Evolutionary conservation across 2,329 filamentous ascomycete species (phyloP).

Genomic region (Fusarium heterosporum): DNA sequence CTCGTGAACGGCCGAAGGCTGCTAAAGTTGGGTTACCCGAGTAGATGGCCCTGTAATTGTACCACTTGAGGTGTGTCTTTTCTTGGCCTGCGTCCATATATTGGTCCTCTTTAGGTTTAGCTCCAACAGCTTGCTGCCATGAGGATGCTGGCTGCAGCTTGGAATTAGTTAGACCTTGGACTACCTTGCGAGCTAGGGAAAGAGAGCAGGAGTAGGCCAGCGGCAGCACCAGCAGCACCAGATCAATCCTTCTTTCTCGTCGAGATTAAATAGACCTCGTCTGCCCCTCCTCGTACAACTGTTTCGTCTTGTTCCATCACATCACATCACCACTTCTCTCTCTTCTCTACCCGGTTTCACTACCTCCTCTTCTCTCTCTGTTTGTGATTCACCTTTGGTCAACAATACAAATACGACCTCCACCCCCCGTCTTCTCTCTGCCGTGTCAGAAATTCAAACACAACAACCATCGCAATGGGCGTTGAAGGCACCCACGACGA

Average conservation of each 20-base stretch:
- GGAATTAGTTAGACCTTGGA: not conserved
- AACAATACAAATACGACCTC: constrained; percentile 4
- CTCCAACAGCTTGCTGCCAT: not conserved
- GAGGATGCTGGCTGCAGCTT: constrained; percentile 2
- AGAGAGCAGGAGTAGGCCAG: not conserved
- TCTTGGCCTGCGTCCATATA: not conserved
- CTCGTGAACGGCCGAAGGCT: constrained; percentile 34
- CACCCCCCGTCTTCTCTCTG: not conserved
- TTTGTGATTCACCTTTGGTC: constrained; percentile 25
- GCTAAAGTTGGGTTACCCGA: constrained; percentile 23
- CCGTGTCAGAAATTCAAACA: constrained; percentile 7
- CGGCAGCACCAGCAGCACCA: not conserved
- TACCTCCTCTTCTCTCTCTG: constrained; percentile 1
- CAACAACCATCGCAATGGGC: constrained; percentile 38
- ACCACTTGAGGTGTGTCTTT: constrained; percentile 3
- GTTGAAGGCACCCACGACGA: constrained; percentile 41
- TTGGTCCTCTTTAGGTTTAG: constrained; percentile 17
- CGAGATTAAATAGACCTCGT: constrained; percentile 45
- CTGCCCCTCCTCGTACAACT: constrained; percentile 40
- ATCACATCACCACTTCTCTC: constrained; percentile 38
- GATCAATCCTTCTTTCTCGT: constrained; percentile 24
- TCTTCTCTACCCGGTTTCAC: constrained; percentile 2
- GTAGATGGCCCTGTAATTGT: constrained; percentile 20
- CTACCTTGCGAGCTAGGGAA: not conserved
- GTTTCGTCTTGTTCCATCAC: constrained; percentile 35